phyloP scores from a whole-genome alignment of 2,329 filamentous ascomycete genomes.

The Stromatinia cepivora region DNA sequence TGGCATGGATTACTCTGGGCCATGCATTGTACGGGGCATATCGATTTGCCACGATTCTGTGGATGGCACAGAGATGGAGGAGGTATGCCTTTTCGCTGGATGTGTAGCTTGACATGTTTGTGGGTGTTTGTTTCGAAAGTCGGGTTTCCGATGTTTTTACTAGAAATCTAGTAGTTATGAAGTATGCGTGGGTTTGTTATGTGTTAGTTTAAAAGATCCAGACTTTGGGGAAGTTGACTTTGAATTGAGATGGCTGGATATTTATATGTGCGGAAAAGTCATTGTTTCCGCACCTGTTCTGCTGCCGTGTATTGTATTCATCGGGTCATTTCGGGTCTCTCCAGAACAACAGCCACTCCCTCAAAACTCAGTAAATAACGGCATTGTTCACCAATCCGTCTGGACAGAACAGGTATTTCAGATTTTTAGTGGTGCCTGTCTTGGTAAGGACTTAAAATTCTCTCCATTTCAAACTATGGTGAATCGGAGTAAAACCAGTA shows the following conservation, averaged over 20 bases:
- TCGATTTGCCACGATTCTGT: background rate
- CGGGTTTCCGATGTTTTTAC: too few relatives aligned
- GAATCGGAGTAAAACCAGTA: background rate
- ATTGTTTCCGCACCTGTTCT: background rate
- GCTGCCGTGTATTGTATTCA: background rate
- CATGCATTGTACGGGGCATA: background rate
- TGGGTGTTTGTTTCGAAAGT: background rate
- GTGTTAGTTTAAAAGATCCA: background rate
- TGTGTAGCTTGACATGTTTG: background rate
- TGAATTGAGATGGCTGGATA: too few relatives aligned
- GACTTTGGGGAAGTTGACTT: too few relatives aligned
- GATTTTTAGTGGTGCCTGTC: background rate
- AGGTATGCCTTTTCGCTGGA: background rate
- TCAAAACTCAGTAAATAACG: background rate
- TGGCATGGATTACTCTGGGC: background rate
- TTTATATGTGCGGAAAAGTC: background rate
- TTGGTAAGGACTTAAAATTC: background rate
- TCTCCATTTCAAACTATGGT: background rate
- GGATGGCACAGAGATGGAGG: background rate
- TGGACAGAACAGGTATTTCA: background rate
- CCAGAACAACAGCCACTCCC: background rate
- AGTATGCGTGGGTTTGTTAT: background rate
- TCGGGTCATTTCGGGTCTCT: background rate
- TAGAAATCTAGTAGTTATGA: too few relatives aligned
- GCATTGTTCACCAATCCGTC: background rate